Percentiles rank a stretch among this genome's conserved stretches.
These are phyloP conservation scores for Vicia villosa DNA, from an alignment of 306 rosid species.

Conservation along the genomic window DNA sequence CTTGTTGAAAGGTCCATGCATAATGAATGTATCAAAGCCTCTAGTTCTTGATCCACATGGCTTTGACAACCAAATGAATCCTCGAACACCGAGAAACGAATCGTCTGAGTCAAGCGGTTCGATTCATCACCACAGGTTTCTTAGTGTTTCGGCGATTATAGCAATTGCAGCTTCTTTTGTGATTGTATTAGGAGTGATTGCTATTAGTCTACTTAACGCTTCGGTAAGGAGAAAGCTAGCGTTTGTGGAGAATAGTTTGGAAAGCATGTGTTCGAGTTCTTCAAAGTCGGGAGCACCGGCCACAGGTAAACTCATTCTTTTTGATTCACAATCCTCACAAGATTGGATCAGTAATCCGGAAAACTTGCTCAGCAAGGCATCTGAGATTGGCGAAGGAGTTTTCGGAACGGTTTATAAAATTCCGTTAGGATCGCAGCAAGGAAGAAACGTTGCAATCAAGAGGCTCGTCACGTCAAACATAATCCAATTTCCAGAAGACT, in stretches of 20 bases:
- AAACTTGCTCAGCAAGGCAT: slow-evolving; percentile 71
- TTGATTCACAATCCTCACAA: slow-evolving; percentile 53
- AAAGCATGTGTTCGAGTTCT: slow-evolving; percentile 89
- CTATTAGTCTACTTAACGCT: slow-evolving; percentile 66
- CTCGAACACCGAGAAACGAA: slow-evolving; percentile 43
- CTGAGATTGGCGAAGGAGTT: slow-evolving; percentile 82
- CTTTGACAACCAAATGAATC: slow-evolving; percentile 55
- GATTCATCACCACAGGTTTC: slow-evolving; percentile 59
- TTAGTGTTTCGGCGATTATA: slow-evolving; percentile 78
- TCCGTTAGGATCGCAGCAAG: slow-evolving; percentile 59
- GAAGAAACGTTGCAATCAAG: slow-evolving; percentile 69
- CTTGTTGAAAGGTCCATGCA: slow-evolving; percentile 86
- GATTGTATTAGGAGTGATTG: slow-evolving; percentile 69
- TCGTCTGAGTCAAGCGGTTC: slow-evolving; percentile 27
- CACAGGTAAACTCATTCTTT: slow-evolving; percentile 75
- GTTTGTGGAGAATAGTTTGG: slow-evolving; percentile 79
- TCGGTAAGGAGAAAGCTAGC: slow-evolving; percentile 71
- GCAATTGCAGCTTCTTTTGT: slow-evolving; percentile 77
- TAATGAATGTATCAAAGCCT: slow-evolving; percentile 84
- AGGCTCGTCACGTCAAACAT: slow-evolving; percentile 66
- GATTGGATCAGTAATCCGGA: slow-evolving; percentile 58
- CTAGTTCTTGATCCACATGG: slow-evolving; percentile 89
- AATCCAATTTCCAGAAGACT: slow-evolving; percentile 70
- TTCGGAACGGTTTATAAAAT: slow-evolving; percentile 90
- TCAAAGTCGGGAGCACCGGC: slow-evolving; percentile 63